phyloP scores from a whole-genome alignment of 768 basidiomycete genomes.

The Boletus rex-veris region DNA sequence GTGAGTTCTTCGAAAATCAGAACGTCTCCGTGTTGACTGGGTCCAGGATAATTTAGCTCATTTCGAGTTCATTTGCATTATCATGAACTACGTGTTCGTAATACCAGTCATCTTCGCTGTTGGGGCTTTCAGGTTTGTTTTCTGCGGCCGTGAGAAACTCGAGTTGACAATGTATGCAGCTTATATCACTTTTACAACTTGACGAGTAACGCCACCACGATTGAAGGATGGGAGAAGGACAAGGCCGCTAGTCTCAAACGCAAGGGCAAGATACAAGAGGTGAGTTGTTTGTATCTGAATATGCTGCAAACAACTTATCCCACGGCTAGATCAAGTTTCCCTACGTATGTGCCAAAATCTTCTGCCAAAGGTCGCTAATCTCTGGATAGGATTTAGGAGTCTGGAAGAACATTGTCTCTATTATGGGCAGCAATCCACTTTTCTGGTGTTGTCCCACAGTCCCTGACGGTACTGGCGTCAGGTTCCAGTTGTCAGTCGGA shows the following conservation, averaged over 20 bases:
- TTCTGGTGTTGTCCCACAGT: slow-evolving; percentile 83
- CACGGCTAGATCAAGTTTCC: slow-evolving; percentile 77
- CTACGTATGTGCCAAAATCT: slow-evolving; percentile 56
- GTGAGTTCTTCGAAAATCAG: slow-evolving; percentile 34
- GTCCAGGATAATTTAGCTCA: slow-evolving; percentile 64
- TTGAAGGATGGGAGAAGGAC: slow-evolving; percentile 98
- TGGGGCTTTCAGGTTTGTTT: slow-evolving; percentile 77
- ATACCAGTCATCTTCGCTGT: slow-evolving; percentile 84
- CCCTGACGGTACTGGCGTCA: slow-evolving; percentile 68
- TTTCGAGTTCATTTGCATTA: slow-evolving; percentile 74
- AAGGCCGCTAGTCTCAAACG: slow-evolving; percentile 83
- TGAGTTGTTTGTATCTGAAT: slow-evolving; percentile 24
- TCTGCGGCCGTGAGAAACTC: neutral
- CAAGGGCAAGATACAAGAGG: slow-evolving; percentile 81
- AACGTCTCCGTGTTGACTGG: neutral
- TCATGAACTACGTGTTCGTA: slow-evolving; percentile 83
- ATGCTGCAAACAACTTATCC: neutral
- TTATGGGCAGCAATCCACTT: slow-evolving; percentile 72
- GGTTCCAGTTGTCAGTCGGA: slow-evolving; percentile 65
- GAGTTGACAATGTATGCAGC: slow-evolving; percentile 39
- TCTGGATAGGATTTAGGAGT: slow-evolving; percentile 69
- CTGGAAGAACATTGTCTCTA: slow-evolving; percentile 66
- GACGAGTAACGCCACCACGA: slow-evolving; percentile 84
- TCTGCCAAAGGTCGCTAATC: slow-evolving; percentile 7
- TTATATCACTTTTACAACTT: slow-evolving; percentile 84